phyloP scores from a whole-genome alignment of 352 stramenopile genomes.

The Globisporangium echinulatum region DNA sequence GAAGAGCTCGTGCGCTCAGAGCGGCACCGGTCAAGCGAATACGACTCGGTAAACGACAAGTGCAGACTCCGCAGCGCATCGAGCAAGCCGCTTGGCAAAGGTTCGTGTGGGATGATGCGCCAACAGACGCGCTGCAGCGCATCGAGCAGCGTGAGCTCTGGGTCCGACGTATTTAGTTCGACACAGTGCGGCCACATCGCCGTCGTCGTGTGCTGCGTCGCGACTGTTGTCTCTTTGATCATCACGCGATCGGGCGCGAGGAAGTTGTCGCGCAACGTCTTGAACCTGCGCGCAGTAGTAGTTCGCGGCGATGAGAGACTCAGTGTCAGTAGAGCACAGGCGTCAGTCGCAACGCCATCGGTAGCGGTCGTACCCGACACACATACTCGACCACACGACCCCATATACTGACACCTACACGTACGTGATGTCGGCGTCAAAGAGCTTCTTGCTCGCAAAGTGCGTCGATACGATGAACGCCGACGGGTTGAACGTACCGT shows the following conservation, averaged over 20 bases:
- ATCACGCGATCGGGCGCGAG: constrained; percentile 36
- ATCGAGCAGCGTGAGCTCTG: constrained; percentile 30
- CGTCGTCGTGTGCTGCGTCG: constrained; percentile 9
- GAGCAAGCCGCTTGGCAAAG: constrained; percentile 30
- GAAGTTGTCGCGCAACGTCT: constrained; percentile 51
- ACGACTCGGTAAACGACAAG: constrained; percentile 15
- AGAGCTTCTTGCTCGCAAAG: constrained; percentile 28
- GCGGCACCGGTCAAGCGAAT: background rate
- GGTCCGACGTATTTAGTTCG: constrained; percentile 33
- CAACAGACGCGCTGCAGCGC: constrained; percentile 21
- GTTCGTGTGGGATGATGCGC: constrained; percentile 32
- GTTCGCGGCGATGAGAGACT: too few species aligned
- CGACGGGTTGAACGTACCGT: constrained; percentile 40
- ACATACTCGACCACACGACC: background rate
- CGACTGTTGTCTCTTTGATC: constrained; percentile 38
- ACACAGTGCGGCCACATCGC: constrained; percentile 28
- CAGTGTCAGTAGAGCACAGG: too few species aligned
- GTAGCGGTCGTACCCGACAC: background rate
- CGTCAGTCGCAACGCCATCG: background rate
- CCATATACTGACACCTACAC: background rate
- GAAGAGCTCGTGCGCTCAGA: background rate
- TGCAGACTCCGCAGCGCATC: constrained; percentile 34
- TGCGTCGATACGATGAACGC: constrained; percentile 39
- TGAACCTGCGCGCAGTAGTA: constrained; percentile 22
- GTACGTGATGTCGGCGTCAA: constrained; percentile 39